Conservation (phyloP, 1,284 basidiomycete genomes). For the Termitomyces sp. region DNA sequence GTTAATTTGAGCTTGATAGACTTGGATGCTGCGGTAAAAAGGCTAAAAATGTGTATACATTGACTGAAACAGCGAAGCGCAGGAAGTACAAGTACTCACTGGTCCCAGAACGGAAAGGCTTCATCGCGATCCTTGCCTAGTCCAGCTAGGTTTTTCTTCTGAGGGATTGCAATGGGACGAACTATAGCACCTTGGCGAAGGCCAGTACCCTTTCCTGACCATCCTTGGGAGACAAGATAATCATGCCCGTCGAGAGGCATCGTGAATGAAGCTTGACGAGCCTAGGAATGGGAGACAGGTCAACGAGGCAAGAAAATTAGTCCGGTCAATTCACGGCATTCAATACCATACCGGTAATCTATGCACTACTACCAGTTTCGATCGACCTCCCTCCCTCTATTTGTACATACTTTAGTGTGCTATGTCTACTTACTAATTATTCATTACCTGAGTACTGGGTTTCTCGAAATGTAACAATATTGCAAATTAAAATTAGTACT, state of each 20-base stretch:
- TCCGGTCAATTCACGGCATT: neutral
- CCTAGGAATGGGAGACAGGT: neutral
- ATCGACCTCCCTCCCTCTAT: no score
- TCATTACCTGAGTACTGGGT: no score
- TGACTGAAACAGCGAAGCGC: neutral
- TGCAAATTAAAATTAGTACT: no score
- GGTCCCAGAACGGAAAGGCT: conserved; percentile 94
- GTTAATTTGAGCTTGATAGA: conserved; percentile 68
- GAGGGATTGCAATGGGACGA: conserved; percentile 72
- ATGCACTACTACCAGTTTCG: no score
- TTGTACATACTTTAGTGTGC: no score
- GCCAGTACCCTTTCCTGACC: conserved; percentile 78
- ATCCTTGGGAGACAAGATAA: conserved; percentile 80
- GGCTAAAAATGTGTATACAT: conserved; percentile 37
- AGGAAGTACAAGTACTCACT: conserved; percentile 42
- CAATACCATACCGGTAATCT: no score
- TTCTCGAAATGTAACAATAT: no score
- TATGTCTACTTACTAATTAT: no score
- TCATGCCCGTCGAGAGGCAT: conserved; percentile 78
- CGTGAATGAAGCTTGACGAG: neutral
- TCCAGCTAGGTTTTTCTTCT: conserved; percentile 81
- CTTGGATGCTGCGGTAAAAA: conserved; percentile 74
- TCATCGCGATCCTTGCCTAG: conserved; percentile 90
- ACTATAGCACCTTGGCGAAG: conserved; percentile 64
- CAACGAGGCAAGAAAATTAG: neutral